Percentiles rank a stretch among this genome's conserved stretches.
These are phyloP conservation scores for Nicotiana tabacum DNA, from an alignment of 257 asterid species.

Conservation along the genomic window DNA sequence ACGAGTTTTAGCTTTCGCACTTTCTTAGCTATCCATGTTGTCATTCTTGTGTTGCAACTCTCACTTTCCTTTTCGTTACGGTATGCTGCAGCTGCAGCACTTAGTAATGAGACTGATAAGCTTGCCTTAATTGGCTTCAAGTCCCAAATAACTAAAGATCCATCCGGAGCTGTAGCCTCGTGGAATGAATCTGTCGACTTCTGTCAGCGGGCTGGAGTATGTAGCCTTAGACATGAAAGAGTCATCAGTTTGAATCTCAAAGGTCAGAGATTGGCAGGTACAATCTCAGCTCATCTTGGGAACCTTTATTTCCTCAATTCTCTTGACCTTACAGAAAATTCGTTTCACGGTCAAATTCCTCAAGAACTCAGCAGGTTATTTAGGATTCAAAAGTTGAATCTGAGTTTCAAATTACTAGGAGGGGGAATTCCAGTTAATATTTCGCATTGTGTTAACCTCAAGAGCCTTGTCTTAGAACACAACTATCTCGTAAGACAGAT, in stretches of 20 bases:
- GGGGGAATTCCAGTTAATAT: slow-evolving; percentile 30
- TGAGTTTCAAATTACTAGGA: slow-evolving; percentile 26
- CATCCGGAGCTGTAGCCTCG: slow-evolving; percentile 23
- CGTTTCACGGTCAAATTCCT: slow-evolving; percentile 30
- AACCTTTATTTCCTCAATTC: slow-evolving; percentile 28
- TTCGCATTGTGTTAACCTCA: slow-evolving; percentile 23
- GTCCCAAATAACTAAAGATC: slow-evolving; percentile 37
- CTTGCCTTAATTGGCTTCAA: slow-evolving; percentile 42
- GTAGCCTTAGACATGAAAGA: slow-evolving; percentile 18
- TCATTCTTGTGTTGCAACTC: slow-evolving; percentile 3
- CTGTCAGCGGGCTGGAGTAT: slow-evolving; percentile 46
- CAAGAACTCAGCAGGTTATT: slow-evolving; percentile 29
- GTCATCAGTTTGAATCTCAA: slow-evolving; percentile 33
- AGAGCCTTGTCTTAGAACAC: slow-evolving; percentile 23
- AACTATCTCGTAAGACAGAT: slow-evolving; percentile 23
- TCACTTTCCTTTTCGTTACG: slow-evolving; percentile 9
- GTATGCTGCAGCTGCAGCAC: slow-evolving; percentile 19
- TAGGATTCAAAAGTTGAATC: slow-evolving; percentile 26
- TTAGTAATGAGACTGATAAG: slow-evolving; percentile 27
- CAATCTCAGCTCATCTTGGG: slow-evolving; percentile 32
- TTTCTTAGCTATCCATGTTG: slow-evolving; percentile 9
- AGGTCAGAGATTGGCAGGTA: slow-evolving; percentile 23
- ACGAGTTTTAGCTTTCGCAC: slow-evolving; percentile 5
- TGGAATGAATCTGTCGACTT: slow-evolving; percentile 32
- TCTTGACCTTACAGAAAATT: slow-evolving; percentile 36